Base-by-base conservation (phyloP, 169 alveolate species). In the Cytauxzoon felis region DNA sequence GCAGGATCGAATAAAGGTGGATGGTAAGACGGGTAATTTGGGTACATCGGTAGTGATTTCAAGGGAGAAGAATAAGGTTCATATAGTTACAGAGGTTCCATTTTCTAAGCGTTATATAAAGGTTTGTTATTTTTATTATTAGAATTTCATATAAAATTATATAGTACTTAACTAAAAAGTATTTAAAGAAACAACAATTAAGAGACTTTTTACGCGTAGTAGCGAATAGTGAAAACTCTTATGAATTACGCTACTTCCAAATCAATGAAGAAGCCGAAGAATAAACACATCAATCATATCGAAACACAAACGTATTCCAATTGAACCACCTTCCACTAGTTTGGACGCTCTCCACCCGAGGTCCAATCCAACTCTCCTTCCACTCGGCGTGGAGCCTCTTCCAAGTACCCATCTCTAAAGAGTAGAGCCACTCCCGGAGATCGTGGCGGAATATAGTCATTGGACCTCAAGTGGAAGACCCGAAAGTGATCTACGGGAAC, bases 131-230 rank as follows among this genome's bases (percentile, higher is more conserved):
- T 8, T 32, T 9, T 19, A 19, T 6, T 16, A 4, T n/a, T 13
- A 13, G 38, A 7, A 3, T 41, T 26, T 1, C 19, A 1, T 41
- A 41, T 19, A 41, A 3, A 23, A 41, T 50, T 5, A 34, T 82
- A 66, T 92, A 96, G 97, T 97, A 97, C 86, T 71, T 97, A 80
- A 94, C 99, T 63, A 97, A 96, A 95, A 96, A 96, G 88, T 97
- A 97, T 93, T 71, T 97, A 64, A 97, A 95, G 94, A 92, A 94
- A 88, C 98, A 95, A 72, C 97, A 93, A 80, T 90, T 97, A 53
- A 93, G 99, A 53, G 99, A 97, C 78, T 97, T 95, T 87, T 85
- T 97, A 63, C 94, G 98, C 71, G 99, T 97, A 34, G 94, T 95
- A 43, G 98, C 99, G 32, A 90, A 91, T 41, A 91, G 87, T 87